These are phyloP conservation scores for Sclerotinia minor DNA, from an alignment of 2,329 filamentous ascomycete species.

Conservation along the genomic window DNA sequence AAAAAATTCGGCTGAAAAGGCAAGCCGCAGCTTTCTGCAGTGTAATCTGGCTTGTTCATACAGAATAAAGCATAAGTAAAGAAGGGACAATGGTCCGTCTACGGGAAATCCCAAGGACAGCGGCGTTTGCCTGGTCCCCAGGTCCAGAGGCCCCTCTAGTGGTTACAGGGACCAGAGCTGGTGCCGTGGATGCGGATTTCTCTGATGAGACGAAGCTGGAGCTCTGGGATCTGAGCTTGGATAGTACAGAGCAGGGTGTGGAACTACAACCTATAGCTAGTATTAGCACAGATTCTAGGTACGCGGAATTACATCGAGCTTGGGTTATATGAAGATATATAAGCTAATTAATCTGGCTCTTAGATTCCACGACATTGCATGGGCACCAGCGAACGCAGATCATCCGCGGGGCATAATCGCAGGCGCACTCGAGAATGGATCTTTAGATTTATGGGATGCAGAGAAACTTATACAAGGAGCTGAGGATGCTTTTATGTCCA, in stretches of 20 bases:
- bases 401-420: constrained; percentile 87
- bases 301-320: constrained; percentile 38
- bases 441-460: constrained; percentile 91
- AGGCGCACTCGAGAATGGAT: constrained; percentile 91
- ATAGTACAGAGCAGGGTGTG: constrained; percentile 70
- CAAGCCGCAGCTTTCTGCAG: constrained; percentile 21
- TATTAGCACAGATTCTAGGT: constrained; percentile 89
- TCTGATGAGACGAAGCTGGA: constrained; percentile 96
- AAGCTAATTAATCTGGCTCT: constrained; percentile 28
- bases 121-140: constrained; percentile 95
- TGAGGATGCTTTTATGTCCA: constrained; percentile 76
- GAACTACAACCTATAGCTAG: constrained; percentile 85
- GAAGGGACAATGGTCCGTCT: constrained; percentile 77
- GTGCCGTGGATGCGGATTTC: constrained; percentile 95
- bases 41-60: constrained; percentile 23
- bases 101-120: constrained; percentile 93
- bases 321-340: constrained; percentile 20
- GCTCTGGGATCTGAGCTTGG: constrained; percentile 89
- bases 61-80: constrained; percentile 7
- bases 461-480: constrained; percentile 61
- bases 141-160: constrained; percentile 76
- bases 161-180: constrained; percentile 90
- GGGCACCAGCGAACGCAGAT: constrained; percentile 79
- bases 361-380: constrained; percentile 98
- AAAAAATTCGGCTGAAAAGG: constrained; percentile 7